A percentile compares a stretch with the other conserved stretches of the same genome.
phyloP scores from a whole-genome alignment of 2,329 filamentous ascomycete species.

The Ceratocystis eucalypticola region DNA sequence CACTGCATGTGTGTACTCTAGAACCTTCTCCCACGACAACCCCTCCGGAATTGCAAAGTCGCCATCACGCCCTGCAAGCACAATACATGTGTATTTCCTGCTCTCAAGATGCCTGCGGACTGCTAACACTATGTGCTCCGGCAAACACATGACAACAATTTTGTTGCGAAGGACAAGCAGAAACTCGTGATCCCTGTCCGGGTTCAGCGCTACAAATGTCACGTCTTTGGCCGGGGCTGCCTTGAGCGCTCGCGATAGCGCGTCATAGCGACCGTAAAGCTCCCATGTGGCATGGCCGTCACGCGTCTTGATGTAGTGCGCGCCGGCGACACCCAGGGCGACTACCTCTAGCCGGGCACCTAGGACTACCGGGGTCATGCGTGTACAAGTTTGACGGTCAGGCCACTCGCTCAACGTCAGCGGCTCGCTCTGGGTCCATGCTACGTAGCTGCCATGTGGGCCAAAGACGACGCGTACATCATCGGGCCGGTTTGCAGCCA shows the following conservation, averaged over 20 bases:
- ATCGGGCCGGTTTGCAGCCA: slow-evolving; percentile 14
- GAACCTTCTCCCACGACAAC: slow-evolving; percentile 14
- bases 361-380: slow-evolving; percentile 16
- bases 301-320: slow-evolving; percentile 17
- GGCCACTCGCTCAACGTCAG: slow-evolving; percentile 15
- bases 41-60: slow-evolving; percentile 14
- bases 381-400: slow-evolving; percentile 2
- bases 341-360: slow-evolving; percentile 12
- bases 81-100: slow-evolving; percentile 11
- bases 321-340: slow-evolving; percentile 12
- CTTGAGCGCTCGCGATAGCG: slow-evolving; percentile 13
- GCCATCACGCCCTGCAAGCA: slow-evolving; percentile 13
- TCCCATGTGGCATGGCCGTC: slow-evolving; percentile 14
- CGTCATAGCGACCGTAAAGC: slow-evolving; percentile 13
- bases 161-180: slow-evolving; percentile 11
- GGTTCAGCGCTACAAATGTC: slow-evolving; percentile 18
- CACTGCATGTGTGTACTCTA: slow-evolving; percentile 18
- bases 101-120: slow-evolving; percentile 12
- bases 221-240: slow-evolving; percentile 9
- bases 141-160: slow-evolving; percentile 16
- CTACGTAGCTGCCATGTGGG: slow-evolving; percentile 12
- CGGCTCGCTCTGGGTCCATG: slow-evolving; percentile 11
- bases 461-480: slow-evolving; percentile 17
- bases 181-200: slow-evolving; percentile 15
- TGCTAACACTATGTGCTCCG: slow-evolving; percentile 13